These are phyloP conservation scores for Ilyonectria robusta DNA, from an alignment of 2,329 filamentous ascomycete genomes.

Conservation along the genomic window DNA sequence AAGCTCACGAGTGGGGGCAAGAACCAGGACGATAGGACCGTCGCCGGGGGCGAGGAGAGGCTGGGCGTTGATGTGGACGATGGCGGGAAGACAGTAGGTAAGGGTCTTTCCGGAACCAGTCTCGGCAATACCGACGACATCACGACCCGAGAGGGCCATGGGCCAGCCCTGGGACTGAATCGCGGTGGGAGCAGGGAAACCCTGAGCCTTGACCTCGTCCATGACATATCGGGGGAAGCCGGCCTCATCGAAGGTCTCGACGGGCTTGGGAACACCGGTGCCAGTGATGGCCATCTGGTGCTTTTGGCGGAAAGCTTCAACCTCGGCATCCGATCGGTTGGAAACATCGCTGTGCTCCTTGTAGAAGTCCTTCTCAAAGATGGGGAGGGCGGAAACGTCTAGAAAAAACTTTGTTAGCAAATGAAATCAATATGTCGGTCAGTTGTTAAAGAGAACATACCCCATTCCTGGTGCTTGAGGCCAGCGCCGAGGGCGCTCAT, in stretches of 20 bases:
- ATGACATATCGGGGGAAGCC: conserved; percentile 98
- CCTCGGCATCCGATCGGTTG: conserved; percentile 80
- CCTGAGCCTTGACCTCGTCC: conserved; percentile 98
- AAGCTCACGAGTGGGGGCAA: conserved; percentile 96
- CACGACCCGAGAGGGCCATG: conserved; percentile 97
- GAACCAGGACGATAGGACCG: conserved; percentile 94
- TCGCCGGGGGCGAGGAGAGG: conserved; percentile 95
- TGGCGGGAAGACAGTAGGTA: conserved; percentile 97
- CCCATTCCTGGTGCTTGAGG: conserved; percentile 91
- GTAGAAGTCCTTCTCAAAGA: conserved; percentile 99
- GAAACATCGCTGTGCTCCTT: conserved; percentile 90
- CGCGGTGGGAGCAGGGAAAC: conserved; percentile 91
- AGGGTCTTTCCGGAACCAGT: conserved; percentile 74
- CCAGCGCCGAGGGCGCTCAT: conserved; percentile 93
- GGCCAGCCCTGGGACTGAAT: conserved; percentile 99
- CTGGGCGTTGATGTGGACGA: conserved; percentile 99
- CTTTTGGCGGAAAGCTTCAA: conserved; percentile 89
- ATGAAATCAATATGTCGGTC: conserved; percentile 45
- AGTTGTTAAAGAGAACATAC: conserved; percentile 65
- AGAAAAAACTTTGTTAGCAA: conserved; percentile 41
- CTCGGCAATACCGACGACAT: conserved; percentile 94
- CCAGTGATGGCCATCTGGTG: conserved; percentile 89
- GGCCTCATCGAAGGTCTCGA: conserved; percentile 97
- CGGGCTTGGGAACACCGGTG: conserved; percentile 87
- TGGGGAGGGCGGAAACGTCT: conserved; percentile 86